These are phyloP conservation scores for Xerophyta viscosa DNA, from an alignment of 106 monocot genomes.

Conservation along the genomic window DNA sequence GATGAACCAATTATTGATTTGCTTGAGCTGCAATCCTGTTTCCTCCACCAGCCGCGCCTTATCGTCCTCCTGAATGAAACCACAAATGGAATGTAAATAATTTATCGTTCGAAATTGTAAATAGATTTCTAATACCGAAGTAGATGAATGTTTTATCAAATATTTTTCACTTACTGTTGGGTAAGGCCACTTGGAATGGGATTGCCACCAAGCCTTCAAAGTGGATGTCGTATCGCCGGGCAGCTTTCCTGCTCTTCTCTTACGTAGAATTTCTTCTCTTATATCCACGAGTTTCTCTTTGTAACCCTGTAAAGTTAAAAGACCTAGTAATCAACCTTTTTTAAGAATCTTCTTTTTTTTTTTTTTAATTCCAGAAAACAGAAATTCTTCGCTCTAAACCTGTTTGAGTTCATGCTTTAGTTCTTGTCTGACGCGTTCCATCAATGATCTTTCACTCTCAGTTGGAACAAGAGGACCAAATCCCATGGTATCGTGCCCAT, in stretches of 20 bases:
- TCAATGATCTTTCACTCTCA: conserved; percentile 26
- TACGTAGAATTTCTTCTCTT: conserved; percentile 43
- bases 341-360: no score
- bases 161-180: conserved; percentile 36
- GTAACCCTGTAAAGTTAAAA: no score
- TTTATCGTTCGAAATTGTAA: no score
- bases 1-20: conserved; percentile 91
- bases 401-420: conserved; percentile 50
- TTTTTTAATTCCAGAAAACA: no score
- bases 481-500: conserved; percentile 34
- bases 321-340: not conserved
- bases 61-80: conserved; percentile 41
- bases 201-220: conserved; percentile 52
- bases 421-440: conserved; percentile 38
- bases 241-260: conserved; percentile 45
- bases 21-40: conserved; percentile 73
- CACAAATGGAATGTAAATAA: no score
- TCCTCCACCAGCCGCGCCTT: conserved; percentile 58
- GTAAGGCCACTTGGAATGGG: conserved; percentile 51
- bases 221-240: conserved; percentile 38
- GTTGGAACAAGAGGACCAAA: conserved; percentile 34
- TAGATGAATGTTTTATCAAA: no score
- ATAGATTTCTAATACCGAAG: no score
- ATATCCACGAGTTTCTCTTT: conserved; percentile 44
- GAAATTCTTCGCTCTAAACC: no score